These are phyloP conservation scores for Capillidium rhysosporum DNA, from an alignment of 371 early-diverging fungal genomes.

Conservation along the genomic window DNA sequence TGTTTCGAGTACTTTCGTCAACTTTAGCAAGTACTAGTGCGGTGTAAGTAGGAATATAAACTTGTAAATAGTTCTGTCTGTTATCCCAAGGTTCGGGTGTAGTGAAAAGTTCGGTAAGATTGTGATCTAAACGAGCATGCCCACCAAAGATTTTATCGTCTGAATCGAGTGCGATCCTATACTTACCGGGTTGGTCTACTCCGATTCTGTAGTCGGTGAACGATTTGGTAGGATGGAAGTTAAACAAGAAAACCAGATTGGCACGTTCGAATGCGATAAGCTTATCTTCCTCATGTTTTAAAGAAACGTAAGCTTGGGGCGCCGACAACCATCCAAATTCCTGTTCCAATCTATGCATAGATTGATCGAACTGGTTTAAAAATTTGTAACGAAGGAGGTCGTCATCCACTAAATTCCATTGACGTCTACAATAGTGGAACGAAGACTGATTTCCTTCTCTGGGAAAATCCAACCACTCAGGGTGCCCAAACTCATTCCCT, in stretches of 20 bases:
- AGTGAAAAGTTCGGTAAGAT: constrained; percentile 32
- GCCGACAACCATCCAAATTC: constrained; percentile 44
- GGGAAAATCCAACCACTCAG: constrained; percentile 97
- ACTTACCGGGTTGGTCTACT: constrained; percentile 38
- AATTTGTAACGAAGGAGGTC: constrained; percentile 70
- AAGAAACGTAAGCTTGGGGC: constrained; percentile 56
- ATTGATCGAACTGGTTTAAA: constrained; percentile 70
- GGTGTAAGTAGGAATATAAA: constrained; percentile 6
- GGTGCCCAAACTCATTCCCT: constrained; percentile 95
- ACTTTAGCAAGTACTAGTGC: constrained; percentile 2
- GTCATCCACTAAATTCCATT: constrained; percentile 83
- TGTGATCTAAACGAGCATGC: constrained; percentile 48
- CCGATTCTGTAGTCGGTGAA: constrained; percentile 78
- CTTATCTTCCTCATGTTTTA: constrained; percentile 83
- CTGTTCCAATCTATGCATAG: constrained; percentile 56
- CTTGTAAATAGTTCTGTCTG: constrained; percentile 50
- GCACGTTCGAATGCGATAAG: constrained; percentile 83
- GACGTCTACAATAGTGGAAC: constrained; percentile 87
- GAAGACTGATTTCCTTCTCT: constrained; percentile 76
- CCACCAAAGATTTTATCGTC: constrained; percentile 62
- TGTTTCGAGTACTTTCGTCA: not conserved
- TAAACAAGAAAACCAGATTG: constrained; percentile 71
- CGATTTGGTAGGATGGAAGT: constrained; percentile 75
- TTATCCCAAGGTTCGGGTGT: constrained; percentile 41
- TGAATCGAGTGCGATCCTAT: constrained; percentile 52